Percentiles rank a stretch among this genome's conserved stretches.
Conservation (phyloP, 345 rosid species). For the Lenwebbia sp. region DNA sequence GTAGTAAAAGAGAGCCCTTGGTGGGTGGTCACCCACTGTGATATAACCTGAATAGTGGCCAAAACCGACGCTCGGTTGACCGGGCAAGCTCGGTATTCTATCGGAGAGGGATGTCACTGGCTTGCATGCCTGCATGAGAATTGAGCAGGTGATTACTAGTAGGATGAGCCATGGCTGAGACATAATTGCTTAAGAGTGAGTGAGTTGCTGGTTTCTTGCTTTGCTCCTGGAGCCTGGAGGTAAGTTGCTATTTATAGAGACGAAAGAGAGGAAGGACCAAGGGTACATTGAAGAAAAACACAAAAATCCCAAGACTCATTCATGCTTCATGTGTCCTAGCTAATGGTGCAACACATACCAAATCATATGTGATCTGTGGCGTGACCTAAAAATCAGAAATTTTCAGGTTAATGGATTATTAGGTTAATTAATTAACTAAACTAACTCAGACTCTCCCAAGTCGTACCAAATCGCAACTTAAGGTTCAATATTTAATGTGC, state of each 20-base stretch:
- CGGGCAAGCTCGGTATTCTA: constrained; percentile 12
- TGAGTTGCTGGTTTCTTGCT: neutral
- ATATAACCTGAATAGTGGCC: constrained; percentile 26
- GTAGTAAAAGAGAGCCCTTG: constrained; percentile 26
- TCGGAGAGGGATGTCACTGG: neutral
- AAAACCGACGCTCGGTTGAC: constrained; percentile 21
- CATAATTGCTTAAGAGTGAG: neutral
- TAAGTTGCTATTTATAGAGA: neutral
- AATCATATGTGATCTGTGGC: neutral
- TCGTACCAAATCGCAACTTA: too few relatives aligned
- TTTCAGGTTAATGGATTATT: too few relatives aligned
- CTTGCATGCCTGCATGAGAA: neutral
- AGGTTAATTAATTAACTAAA: too few relatives aligned
- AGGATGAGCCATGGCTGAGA: neutral
- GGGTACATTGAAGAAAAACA: neutral
- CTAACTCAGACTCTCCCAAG: too few relatives aligned
- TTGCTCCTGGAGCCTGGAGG: neutral
- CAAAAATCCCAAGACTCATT: neutral
- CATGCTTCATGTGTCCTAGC: neutral
- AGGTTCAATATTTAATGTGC: too few relatives aligned
- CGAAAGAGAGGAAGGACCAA: neutral
- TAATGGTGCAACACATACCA: neutral
- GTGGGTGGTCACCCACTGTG: constrained; percentile 6
- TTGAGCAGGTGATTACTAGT: neutral
- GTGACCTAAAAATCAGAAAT: too few relatives aligned